Evolutionary conservation across 768 basidiomycete genomes (phyloP).

Genomic region (Suillus lakei): DNA sequence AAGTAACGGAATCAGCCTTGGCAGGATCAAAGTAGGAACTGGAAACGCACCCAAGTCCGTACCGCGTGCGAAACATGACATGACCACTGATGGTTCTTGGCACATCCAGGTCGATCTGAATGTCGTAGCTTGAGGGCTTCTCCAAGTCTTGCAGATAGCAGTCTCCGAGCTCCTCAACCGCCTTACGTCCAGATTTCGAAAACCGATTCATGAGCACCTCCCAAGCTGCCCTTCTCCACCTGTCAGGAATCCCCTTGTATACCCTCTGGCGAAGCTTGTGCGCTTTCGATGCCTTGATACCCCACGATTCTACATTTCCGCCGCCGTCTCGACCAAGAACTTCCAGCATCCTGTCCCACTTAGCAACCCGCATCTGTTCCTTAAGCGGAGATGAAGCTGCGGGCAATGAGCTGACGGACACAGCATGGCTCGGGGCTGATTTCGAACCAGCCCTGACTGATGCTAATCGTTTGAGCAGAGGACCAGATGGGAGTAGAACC

Average conservation of each 20-base stretch:
- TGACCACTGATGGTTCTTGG: slow-evolving; percentile 96
- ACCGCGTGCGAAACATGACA: slow-evolving; percentile 92
- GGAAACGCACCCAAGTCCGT: slow-evolving; percentile 88
- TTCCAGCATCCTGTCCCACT: slow-evolving; percentile 93
- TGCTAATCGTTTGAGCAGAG: slow-evolving; percentile 63
- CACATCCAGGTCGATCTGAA: slow-evolving; percentile 98
- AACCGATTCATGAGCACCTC: slow-evolving; percentile 71
- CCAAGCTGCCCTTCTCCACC: slow-evolving; percentile 95
- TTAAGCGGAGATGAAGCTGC: slow-evolving; percentile 52
- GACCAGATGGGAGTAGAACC: slow-evolving; percentile 66
- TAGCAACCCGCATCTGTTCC: slow-evolving; percentile 79
- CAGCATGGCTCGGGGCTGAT: slow-evolving; percentile 49
- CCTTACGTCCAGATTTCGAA: slow-evolving; percentile 49
- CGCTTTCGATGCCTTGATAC: slow-evolving; percentile 64
- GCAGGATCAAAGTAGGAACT: slow-evolving; percentile 5
- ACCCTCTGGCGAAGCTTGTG: slow-evolving; percentile 73
- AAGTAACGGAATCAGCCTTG: slow-evolving; percentile 6
- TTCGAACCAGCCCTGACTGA: slow-evolving; percentile 50
- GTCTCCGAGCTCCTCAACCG: slow-evolving; percentile 46
- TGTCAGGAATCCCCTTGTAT: slow-evolving; percentile 96
- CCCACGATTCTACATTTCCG: slow-evolving; percentile 79
- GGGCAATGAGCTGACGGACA: slow-evolving; percentile 52
- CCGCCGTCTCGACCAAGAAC: slow-evolving; percentile 73
- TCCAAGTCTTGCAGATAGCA: slow-evolving; percentile 72
- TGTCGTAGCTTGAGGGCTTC: slow-evolving; percentile 85